Evolutionary conservation across 306 rosid species (phyloP).

Genomic region (Ochetophila trinervis): DNA sequence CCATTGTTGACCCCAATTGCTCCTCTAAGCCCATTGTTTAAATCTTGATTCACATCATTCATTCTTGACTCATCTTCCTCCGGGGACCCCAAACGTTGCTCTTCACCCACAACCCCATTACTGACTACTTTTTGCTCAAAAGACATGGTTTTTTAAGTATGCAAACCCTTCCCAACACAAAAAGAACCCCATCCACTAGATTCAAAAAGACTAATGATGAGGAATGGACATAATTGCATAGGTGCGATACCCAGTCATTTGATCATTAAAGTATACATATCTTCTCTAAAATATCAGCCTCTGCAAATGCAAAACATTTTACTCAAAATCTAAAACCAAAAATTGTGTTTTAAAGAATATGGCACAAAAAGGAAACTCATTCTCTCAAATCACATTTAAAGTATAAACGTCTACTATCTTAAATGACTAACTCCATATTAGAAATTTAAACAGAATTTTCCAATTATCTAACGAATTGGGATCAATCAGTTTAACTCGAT

Average conservation of each 20-base stretch:
- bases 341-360: no score
- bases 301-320: slow-evolving; percentile 13
- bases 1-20: slow-evolving; percentile 38
- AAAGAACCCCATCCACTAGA: slow-evolving; percentile 35
- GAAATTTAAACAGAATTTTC: neutral
- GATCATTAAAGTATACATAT: slow-evolving; percentile 24
- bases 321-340: neutral
- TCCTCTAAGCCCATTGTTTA: slow-evolving; percentile 35
- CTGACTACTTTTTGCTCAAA: slow-evolving; percentile 29
- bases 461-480: neutral
- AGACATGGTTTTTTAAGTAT: slow-evolving; percentile 33
- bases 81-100: slow-evolving; percentile 39
- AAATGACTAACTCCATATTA: neutral
- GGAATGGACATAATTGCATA: slow-evolving; percentile 17
- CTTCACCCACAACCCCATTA: slow-evolving; percentile 37
- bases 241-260: slow-evolving; percentile 19
- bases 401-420: neutral
- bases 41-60: slow-evolving; percentile 30
- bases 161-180: slow-evolving; percentile 28
- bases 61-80: slow-evolving; percentile 33
- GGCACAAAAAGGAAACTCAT: no score
- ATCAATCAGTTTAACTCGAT: neutral
- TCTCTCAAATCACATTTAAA: neutral
- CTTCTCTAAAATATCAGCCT: slow-evolving; percentile 9
- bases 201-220: slow-evolving; percentile 31